These are phyloP conservation scores for Niebla homalea DNA, from an alignment of 495 filamentous ascomycete species.

Conservation along the genomic window DNA sequence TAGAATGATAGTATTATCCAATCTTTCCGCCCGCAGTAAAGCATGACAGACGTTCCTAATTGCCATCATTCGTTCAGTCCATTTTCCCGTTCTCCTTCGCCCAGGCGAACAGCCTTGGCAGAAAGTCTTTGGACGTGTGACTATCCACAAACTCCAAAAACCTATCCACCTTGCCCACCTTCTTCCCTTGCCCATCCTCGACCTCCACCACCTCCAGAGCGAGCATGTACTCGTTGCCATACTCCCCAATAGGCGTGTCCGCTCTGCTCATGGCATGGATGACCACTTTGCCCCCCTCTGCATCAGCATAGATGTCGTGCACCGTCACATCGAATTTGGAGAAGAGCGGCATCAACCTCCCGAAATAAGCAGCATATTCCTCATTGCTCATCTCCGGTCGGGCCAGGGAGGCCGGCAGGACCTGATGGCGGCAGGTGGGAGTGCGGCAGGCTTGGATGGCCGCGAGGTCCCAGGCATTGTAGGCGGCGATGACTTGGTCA, in stretches of 20 bases:
- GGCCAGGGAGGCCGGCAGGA: not conserved
- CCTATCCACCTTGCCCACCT: conserved; percentile 13
- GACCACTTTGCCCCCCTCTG: conserved; percentile 13
- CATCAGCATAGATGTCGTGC: conserved; percentile 13
- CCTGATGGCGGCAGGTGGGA: not conserved
- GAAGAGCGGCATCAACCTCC: conserved; percentile 5
- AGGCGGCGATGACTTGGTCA: no score
- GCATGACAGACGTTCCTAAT: no score
- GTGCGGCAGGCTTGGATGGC: not conserved
- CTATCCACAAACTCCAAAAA: conserved; percentile 24
- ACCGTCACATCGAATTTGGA: conserved; percentile 6
- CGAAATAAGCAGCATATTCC: conserved; percentile 7
- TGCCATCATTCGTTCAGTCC: no score
- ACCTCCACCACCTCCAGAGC: conserved; percentile 18
- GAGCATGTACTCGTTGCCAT: conserved; percentile 15
- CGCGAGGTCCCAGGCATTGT: no score
- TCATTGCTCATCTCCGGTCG: not conserved
- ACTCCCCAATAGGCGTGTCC: conserved; percentile 11
- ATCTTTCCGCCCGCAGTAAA: no score
- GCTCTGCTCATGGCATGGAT: conserved; percentile 10
- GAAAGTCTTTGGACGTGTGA: not conserved
- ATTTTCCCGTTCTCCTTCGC: not conserved
- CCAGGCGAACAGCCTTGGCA: conserved; percentile 4
- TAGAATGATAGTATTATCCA: no score
- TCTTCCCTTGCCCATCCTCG: conserved; percentile 11